A percentile compares a stretch with the other conserved stretches of the same genome.
Evolutionary conservation across 2,329 filamentous ascomycete genomes (phyloP).

Genomic region (Hymenoscyphus repandus): DNA sequence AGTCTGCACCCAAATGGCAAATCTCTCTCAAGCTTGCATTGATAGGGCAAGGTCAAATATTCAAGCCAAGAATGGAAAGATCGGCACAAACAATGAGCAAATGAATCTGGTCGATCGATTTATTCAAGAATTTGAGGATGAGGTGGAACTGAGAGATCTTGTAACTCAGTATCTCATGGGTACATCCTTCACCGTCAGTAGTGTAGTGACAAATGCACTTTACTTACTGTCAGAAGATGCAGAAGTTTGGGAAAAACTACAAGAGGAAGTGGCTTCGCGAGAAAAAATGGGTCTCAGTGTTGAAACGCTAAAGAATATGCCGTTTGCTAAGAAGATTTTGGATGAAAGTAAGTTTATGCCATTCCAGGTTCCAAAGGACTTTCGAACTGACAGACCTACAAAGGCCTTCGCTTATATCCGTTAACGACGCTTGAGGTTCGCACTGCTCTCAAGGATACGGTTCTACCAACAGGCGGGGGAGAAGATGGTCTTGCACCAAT

Average conservation of each 20-base stretch:
- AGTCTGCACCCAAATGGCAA: too few species aligned
- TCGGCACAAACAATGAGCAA: too few species aligned
- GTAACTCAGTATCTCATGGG: neutral
- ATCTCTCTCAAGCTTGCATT: too few species aligned
- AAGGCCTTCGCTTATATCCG: conserved; percentile 35
- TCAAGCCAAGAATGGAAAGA: too few species aligned
- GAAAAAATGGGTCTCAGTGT: neutral
- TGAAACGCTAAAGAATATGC: neutral
- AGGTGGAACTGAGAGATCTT: neutral
- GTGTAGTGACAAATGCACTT: neutral
- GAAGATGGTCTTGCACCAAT: conserved; percentile 21
- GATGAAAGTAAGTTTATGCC: neutral
- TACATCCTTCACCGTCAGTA: neutral
- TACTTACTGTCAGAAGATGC: neutral
- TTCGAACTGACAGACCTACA: neutral
- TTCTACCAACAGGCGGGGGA: conserved; percentile 29
- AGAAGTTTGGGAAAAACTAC: neutral
- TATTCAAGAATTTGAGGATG: too few species aligned
- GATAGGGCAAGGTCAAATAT: too few species aligned
- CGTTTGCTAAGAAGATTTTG: neutral
- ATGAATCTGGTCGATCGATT: too few species aligned
- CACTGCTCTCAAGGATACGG: conserved; percentile 37
- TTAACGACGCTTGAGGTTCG: conserved; percentile 29
- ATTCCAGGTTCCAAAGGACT: neutral
- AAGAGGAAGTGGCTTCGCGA: neutral